Evolutionary conservation across 306 rosid genomes (phyloP), one percentile per base, ranked within the genome.

Genomic region (Begonia fuchsioides): DNA sequence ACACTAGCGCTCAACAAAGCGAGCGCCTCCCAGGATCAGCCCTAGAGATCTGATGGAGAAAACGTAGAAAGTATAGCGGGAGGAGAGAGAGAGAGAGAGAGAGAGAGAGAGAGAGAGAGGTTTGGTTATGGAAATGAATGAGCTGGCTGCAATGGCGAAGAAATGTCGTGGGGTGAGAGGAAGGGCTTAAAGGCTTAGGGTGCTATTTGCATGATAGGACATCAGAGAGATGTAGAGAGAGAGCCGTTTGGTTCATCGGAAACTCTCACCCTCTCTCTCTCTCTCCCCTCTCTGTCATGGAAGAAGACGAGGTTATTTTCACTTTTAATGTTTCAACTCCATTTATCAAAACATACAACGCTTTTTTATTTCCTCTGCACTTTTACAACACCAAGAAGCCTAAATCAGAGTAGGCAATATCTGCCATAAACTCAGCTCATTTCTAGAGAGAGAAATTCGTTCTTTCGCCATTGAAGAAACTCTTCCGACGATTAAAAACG

Each of bases 171-270:
- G 51, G 69, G 75, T 55, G 77, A 63, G 66, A 51, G 59, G 62
- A 52, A 26, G 50, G 58, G 55, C 10, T 63, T 59, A 74, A 72
- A 61, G 60, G 39, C 53, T 53, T 63, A 63, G 73, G 60, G 53
- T 13, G 65, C 75, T 54, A 72, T 56, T 68, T 79, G 92, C 94
- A 87, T 82, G 94, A 87, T 74, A 77, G 70, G 84, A 77, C 82
- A 75, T 62, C 67, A 68, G 70, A 62, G 73, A 55, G 55, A 6
- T n/a, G 44, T 20, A 56, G 53, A 60, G 44, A 47, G 38, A 55
- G 56, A 39, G 20, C 60, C 32, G 3, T 62, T 66, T 51, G 57
- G 56, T 60, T 68, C 63, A 68, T 63, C 20, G 68, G 68, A 63
- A 61, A 67, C 71, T 64, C 77, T 71, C 67, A 69, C 73, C 64